Conservation (phyloP, 169 alveolate species). For the Cryptosporidium bovis region DNA sequence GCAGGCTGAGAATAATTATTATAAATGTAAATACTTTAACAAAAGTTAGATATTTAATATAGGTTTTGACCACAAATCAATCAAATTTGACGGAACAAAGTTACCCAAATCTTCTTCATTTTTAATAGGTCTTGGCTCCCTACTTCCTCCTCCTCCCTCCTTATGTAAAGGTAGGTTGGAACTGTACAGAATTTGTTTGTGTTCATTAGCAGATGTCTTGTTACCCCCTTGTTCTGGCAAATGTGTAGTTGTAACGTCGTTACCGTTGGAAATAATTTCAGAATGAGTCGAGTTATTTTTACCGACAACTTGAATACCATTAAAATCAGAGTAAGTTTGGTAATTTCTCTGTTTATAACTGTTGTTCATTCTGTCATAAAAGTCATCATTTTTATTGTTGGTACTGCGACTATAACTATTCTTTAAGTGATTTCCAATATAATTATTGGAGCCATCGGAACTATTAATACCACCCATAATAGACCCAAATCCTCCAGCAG, state of each 20-base stretch:
- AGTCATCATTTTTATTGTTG: background rate
- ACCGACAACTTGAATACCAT: background rate
- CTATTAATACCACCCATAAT: background rate
- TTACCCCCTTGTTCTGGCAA: too few relatives aligned
- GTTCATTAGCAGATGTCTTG: background rate
- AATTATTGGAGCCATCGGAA: background rate
- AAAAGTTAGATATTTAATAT: slow-evolving; percentile 14
- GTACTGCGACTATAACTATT: background rate
- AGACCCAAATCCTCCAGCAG: background rate
- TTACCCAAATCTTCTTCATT: slow-evolving; percentile 24
- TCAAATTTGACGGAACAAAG: slow-evolving; percentile 44
- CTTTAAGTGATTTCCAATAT: background rate
- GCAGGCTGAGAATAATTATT: too few relatives aligned
- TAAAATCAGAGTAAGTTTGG: background rate
- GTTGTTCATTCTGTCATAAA: background rate
- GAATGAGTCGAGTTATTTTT: background rate
- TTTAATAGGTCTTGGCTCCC: background rate
- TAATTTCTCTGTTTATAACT: background rate
- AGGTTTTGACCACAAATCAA: slow-evolving; percentile 74
- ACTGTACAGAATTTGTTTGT: background rate
- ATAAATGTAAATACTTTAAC: too few relatives aligned
- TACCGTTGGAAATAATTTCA: too few relatives aligned
- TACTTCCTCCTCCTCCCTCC: background rate
- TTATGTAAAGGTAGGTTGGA: background rate
- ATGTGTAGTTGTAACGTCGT: too few relatives aligned